Evolutionary conservation across 2,329 filamentous ascomycete species (phyloP).

Genomic region (Coniochaeta hoffmannii): DNA sequence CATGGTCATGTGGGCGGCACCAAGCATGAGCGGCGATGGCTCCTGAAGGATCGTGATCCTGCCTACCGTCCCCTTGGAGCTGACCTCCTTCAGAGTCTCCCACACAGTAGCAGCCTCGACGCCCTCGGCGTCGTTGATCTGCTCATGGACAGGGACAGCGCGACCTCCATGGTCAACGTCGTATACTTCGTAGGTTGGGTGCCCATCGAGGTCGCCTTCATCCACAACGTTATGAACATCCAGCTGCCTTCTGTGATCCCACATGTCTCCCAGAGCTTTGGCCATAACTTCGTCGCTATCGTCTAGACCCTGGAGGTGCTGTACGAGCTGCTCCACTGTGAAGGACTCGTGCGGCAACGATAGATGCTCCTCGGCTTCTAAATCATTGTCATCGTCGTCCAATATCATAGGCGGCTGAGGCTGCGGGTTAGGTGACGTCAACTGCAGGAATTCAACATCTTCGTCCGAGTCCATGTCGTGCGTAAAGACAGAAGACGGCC

Average conservation of each 20-base stretch:
- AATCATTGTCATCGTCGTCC: constrained; percentile 33
- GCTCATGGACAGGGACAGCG: constrained; percentile 27
- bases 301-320: constrained; percentile 27
- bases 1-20: constrained; percentile 51
- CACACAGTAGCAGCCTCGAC: constrained; percentile 34
- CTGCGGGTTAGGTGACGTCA: constrained; percentile 32
- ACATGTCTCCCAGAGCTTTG: constrained; percentile 27
- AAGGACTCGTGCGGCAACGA: constrained; percentile 17
- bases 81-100: constrained; percentile 31
- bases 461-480: constrained; percentile 7
- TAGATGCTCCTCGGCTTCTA: neutral
- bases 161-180: constrained; percentile 41
- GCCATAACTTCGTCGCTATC: constrained; percentile 33
- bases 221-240: constrained; percentile 22
- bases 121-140: constrained; percentile 27
- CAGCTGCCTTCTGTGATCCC: constrained; percentile 23
- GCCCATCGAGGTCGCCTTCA: constrained; percentile 31
- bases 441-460: constrained; percentile 9
- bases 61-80: constrained; percentile 36
- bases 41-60: constrained; percentile 54
- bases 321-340: constrained; percentile 33
- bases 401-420: constrained; percentile 42
- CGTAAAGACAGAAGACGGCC: constrained; percentile 7
- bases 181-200: constrained; percentile 50
- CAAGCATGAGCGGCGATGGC: constrained; percentile 52